Base-by-base conservation (phyloP, 495 filamentous ascomycete species). In the Poronia punctata region DNA sequence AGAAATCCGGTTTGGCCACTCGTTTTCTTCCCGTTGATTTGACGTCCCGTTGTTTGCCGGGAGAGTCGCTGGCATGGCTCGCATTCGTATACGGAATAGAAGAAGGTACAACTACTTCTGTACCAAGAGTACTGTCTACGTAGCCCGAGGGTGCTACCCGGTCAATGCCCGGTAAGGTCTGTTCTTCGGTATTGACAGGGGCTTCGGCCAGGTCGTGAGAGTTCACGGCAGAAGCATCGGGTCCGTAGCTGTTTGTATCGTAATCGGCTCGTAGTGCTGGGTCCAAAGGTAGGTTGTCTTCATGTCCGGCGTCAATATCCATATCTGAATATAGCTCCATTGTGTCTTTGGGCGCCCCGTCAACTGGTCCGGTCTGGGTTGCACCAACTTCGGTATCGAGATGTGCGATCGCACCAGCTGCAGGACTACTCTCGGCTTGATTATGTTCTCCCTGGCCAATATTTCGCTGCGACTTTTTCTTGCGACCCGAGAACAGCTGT, bases 11-110 rank as follows among this genome's bases (percentile, higher is more conserved):
- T 29, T 56, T 59, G 1, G 23, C 46, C 3, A 53, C 12, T 17
- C 55, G 55, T 17, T 53, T 59, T 38, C 52, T 42, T 25, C 44
- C 34, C 4, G 45, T 49, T 18, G 12, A n/a, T n/a, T n/a, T n/a
- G n/a, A n/a, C n/a, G 37, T 22, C 24, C 37, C 55, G 11, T 17
- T 17, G 11, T 16, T 33, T 19, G 44, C 24, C 24, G 29, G 32
- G 3, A 10, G 25, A 14, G 29, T 40, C 15, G 10, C 11, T 22
- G 16, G 19, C n/a, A 10, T 23, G 40, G 9, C 16, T 14, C 7
- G 11, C 21, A 23, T 17, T 35, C 15, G 23, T 18, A 29, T 33
- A 3, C 20, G 35, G 38, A 18, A 35, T 11, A 18, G 43, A 40
- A 7, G 43, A 46, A 15, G 43, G 43, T 5, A 46, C 30, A 12